Base-by-base conservation (phyloP, 345 rosid genomes). In the Arabis hirsuta region DNA sequence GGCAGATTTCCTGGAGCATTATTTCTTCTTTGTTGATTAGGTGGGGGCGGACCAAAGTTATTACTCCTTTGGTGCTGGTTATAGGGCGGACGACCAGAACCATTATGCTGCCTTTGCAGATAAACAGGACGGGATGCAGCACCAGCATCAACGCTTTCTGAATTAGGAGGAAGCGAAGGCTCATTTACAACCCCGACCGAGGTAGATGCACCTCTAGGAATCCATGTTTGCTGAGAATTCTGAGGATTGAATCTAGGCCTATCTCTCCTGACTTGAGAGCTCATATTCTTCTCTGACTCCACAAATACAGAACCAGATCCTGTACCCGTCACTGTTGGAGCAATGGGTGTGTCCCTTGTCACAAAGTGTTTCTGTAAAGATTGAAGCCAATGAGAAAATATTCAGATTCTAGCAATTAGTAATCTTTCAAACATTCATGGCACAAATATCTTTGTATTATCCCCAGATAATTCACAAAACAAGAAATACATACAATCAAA, bases 201-300 rank as follows among this genome's bases (percentile, higher is more conserved):
- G 59, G 84, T 38, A 20, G 76, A 14, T 27, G 86, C 48, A 24
- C 79, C 87, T 80, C 91, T 84, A 9, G 92, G 97, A 29, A 91
- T 79, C 98, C 98, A 91, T 7, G 80, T 84, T 48, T 76, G 96
- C 50, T 87, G 93, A 14, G 81, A 41, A 26, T 27, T 65, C 42
- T 76, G 84, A 13, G 79, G 62, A 32, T 76, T 67, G 12, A 14
- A 24, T 64, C 96, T 73, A 34, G 85, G 51, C 81, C 90, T 65
- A 4, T 89, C 84, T 81, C 74, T 81, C 55, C 86, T 73, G 55
- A 72, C 67, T 41, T 88, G 92, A 72, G 58, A 81, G 79, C 87
- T 88, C 98, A 91, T 74, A 5, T 32, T 84, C 58, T 75, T 82
- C 65, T 71, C 53, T 26, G 72, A 63, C 32, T 69, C 72, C 38